These are phyloP conservation scores for Podospora sp. DNA, from an alignment of 495 filamentous ascomycete genomes.

Conservation along the genomic window DNA sequence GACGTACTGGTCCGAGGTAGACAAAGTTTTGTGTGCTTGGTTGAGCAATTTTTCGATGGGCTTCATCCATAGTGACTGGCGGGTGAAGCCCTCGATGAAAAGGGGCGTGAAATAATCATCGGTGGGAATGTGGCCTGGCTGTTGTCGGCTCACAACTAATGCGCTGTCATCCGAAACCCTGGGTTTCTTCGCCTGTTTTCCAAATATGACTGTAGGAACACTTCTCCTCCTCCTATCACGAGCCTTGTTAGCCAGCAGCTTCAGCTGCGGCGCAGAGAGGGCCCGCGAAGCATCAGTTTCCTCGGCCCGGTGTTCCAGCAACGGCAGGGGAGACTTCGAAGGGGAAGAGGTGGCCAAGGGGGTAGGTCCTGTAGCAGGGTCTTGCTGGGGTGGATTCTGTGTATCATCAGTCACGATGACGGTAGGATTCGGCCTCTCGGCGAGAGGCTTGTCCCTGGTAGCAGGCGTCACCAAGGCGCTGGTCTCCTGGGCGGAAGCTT, in stretches of 20 bases:
- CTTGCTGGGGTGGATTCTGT: not conserved
- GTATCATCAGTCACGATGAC: not conserved
- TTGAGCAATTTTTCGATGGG: conserved; percentile 68
- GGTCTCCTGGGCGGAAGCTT: not conserved
- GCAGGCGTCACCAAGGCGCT: not conserved
- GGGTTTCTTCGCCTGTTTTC: conserved; percentile 52
- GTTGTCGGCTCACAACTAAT: conserved; percentile 37
- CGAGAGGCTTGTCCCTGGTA: not conserved
- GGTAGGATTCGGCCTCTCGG: not conserved
- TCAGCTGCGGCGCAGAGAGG: conserved; percentile 46
- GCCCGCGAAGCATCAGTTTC: conserved; percentile 21
- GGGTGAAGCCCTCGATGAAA: conserved; percentile 70
- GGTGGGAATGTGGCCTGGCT: conserved; percentile 43
- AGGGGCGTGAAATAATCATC: conserved; percentile 82
- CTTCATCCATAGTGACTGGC: conserved; percentile 59
- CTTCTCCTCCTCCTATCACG: conserved; percentile 66
- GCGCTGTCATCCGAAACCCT: conserved; percentile 33
- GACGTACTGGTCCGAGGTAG: conserved; percentile 73
- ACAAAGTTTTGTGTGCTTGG: conserved; percentile 79
- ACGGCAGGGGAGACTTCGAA: not conserved
- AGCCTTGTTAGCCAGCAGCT: conserved; percentile 57
- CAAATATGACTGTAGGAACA: conserved; percentile 80
- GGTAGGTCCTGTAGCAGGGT: not conserved
- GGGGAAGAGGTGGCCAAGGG: not conserved
- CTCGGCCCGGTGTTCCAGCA: not conserved